Evolutionary conservation across 1,284 basidiomycete species (phyloP).

Genomic region (Ganoderma sinense): DNA sequence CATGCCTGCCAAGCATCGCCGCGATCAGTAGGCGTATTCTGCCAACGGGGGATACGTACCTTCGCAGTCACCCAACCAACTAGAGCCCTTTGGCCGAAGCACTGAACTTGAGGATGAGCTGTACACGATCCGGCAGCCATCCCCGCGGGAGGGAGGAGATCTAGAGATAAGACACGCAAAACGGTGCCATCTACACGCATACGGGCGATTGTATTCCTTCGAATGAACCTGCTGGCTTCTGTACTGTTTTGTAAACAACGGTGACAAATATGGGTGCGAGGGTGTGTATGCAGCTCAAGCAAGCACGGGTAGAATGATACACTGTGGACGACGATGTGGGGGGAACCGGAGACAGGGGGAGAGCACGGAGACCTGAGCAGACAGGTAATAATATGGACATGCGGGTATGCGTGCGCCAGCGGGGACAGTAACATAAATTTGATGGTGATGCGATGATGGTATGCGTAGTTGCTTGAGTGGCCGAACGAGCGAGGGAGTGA

Average conservation of each 20-base stretch:
- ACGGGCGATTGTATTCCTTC: not conserved
- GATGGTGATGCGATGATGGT: not conserved
- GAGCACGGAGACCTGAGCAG: not conserved
- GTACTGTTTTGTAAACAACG: not conserved
- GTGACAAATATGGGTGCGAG: not conserved
- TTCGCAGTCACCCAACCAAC: not conserved
- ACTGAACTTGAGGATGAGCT: not conserved
- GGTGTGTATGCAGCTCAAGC: not conserved
- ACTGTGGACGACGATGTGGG: not conserved
- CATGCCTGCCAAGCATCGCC: too few relatives aligned
- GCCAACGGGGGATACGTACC: too few relatives aligned
- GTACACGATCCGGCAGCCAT: not conserved
- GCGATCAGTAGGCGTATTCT: too few relatives aligned
- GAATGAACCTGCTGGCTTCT: not conserved
- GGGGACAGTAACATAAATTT: not conserved
- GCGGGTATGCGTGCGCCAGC: not conserved
- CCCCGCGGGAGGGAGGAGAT: not conserved
- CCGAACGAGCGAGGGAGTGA: not conserved
- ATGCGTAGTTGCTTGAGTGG: not conserved
- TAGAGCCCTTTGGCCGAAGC: too few relatives aligned
- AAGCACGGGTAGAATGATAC: not conserved
- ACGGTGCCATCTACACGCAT: not conserved
- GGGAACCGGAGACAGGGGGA: not conserved
- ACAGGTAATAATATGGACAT: not conserved
- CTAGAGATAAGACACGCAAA: not conserved